Evolutionary conservation across 1,139 yeast species (phyloP), one percentile per base, ranked within the genome.

Genomic region (Geotrichum histeridarum): DNA sequence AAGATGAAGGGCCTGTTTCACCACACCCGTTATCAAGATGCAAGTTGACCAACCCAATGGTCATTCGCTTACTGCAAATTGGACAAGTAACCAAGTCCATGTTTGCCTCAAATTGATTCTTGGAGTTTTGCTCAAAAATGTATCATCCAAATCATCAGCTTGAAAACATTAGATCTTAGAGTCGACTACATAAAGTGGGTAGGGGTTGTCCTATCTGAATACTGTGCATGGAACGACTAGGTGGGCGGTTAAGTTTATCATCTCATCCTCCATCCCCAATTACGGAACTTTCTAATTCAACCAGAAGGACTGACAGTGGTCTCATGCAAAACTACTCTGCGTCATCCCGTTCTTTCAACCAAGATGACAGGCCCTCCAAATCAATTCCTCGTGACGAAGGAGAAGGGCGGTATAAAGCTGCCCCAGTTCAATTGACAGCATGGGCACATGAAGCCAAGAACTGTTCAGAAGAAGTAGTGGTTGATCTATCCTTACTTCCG

Each of bases 401-500:
- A 6, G 36, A 35, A 12, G 43, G 38, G 22, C 11, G 50, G 27
- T 37, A 37, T 36, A 47, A 47, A 14, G 43, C 50, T 4, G 48
- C 47, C 5, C 48, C 54, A 8, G 51, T 49, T 18, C 51, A 50
- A 15, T 51, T 86, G 56, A 81, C 82, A 2, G 79, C 86, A 1
- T 82, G 88, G 77, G 84, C 87, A 59, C 97, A 91, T 65, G 96
- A 89, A 57, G 63, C 78, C 2, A 71, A 89, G 18, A 74, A 78
- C 0, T 80, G 84, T 1, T 58, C 71, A 0, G 83, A 83, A 41
- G 82, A 80, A 50, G 85, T 89, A 2, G 67, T 85, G 48, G 67
- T 89, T 4, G 91, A 88, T 63, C 69, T 81, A 37, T 67, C 73
- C 1, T 70, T 79, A 11, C 64, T 88, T 0, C 84, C 87, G 0